Evolutionary conservation across 208 protist genomes (phyloP), one percentile per base, ranked within the genome.

Genomic region (Leptomonas seymouri): DNA sequence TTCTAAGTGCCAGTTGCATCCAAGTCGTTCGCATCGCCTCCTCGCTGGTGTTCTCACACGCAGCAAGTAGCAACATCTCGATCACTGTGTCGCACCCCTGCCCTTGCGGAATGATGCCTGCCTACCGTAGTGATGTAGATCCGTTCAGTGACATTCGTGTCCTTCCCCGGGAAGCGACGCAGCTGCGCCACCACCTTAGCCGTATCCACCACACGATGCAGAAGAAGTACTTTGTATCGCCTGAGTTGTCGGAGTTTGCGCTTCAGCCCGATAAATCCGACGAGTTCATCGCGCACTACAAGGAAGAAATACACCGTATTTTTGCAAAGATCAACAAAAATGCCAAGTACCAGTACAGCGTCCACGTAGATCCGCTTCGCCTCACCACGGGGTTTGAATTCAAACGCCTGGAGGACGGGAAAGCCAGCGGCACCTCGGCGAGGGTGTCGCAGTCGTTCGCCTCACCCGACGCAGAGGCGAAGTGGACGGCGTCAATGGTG

Each of bases 141-240:
- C 82, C 76, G n/a, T 96, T 96, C 63, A 87, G 89, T 30, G 90
- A 86, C 2, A 77, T 96, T 36, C 74, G 80, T 20, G 71, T 67
- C 5, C 71, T 96, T 15, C 90, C 90, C 1, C 77, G 79, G 21
- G 86, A 92, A 7, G 55, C 73, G 14, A 74, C 77, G 18, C 80
- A 84, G 53, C 74, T 93, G 30, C 76, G 69, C 23, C 74, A 88
- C 50, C 90, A 96, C 71, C 66, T 81, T 25, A 82, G 78, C 54
- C 80, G 79, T 23, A 80, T 96, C 25, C 85, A 93, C 59, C 83
- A 93, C 75, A 86, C 79, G 8, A 69, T 96, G 50, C 82, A 93
- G 73, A 92, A 81, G 42, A 64, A 61, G 28, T 93, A 90, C 80
- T 83, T 82, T 44, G 82, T 93, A 14, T 61, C 74, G 7, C 46